Percentiles rank a stretch among this genome's conserved stretches.
phyloP scores from a whole-genome alignment of 345 rosid genomes.

The Fremontodendron californicum region DNA sequence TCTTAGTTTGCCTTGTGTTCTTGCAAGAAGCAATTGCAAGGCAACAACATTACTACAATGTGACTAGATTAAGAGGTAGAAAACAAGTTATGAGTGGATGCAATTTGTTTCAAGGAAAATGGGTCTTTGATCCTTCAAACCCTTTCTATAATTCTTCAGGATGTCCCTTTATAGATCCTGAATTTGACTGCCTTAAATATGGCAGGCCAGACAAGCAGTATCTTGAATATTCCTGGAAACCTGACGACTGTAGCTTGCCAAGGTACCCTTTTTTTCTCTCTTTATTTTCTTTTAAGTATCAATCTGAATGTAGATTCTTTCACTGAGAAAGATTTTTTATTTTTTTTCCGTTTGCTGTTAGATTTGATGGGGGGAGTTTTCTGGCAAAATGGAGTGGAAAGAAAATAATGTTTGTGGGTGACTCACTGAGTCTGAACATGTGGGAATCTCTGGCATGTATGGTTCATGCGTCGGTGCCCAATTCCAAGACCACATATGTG shows the following conservation, averaged over 20 bases:
- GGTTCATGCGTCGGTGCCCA: slow-evolving; percentile 89
- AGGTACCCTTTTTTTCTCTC: slow-evolving; percentile 32
- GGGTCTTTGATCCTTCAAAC: slow-evolving; percentile 61
- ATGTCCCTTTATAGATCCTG: slow-evolving; percentile 73
- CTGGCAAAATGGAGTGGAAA: slow-evolving; percentile 71
- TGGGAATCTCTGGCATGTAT: slow-evolving; percentile 92
- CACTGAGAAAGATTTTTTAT: neutral
- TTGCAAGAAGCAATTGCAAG: slow-evolving; percentile 23
- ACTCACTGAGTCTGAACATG: slow-evolving; percentile 97
- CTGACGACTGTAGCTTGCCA: slow-evolving; percentile 61
- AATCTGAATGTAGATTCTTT: neutral
- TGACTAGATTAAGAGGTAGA: slow-evolving; percentile 34
- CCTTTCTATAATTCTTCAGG: slow-evolving; percentile 52
- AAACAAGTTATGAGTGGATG: slow-evolving; percentile 57
- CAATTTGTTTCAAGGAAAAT: slow-evolving; percentile 70
- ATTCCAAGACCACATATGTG: slow-evolving; percentile 42
- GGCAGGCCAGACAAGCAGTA: slow-evolving; percentile 77
- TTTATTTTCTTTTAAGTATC: neutral
- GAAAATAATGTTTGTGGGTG: slow-evolving; percentile 94
- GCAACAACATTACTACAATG: slow-evolving; percentile 22
- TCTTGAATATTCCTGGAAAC: slow-evolving; percentile 81
- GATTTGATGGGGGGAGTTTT: slow-evolving; percentile 76
- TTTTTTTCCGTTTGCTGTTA: slow-evolving; percentile 6
- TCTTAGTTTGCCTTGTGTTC: slow-evolving; percentile 19
- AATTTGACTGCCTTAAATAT: slow-evolving; percentile 65